Base-by-base conservation (phyloP, 2,329 filamentous ascomycete genomes). In the Aspergillus amoenus region DNA sequence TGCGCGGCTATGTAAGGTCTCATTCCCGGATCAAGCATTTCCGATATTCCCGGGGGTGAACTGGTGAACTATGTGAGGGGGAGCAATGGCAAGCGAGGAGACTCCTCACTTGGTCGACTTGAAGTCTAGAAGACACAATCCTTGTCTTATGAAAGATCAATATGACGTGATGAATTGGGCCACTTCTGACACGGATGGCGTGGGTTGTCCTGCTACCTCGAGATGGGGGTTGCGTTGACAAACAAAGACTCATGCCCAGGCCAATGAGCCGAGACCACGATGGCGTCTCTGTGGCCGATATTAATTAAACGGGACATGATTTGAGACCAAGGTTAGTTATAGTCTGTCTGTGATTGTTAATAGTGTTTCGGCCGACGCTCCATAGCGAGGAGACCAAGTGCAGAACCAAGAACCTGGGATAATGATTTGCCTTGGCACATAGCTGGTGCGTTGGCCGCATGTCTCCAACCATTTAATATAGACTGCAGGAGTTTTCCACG, bases 161-260 rank as follows among this genome's bases (percentile, higher is more conserved):
- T 41, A 55, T 55, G 44, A 27, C 45, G 52, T 55, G 52, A 54
- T 54, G 32, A 45, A 47, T 47, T 40, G 52, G 24, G 37, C 37
- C 44, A 55, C 44, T 48, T 34, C 21, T 27, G 30, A 55, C 24
- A 39, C n/a, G 17, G n/a, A 54, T 54, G 32, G 52, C 52, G 52
- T 54, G 40, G 37, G 5, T 17, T 18, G 24, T 18, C 22, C 15
- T n/a, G 44, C 24, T 30, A 9, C 27, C 17, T 18, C 17, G 9
- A 47, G 44, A 34, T 13, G 17, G 12, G 21, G 13, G 22, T 22
- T 30, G 40, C 15, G 11, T 9, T 18, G 48, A 41, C 39, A 51
- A 30, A 18, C n/a, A 30, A 17, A 30, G 17, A 41, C n/a, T 11
- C 5, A 11, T 32, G 13, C 13, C 40, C 39, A 51, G 18, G 22